A percentile compares a stretch with the other conserved stretches of the same genome.
Evolutionary conservation across 106 monocot genomes (phyloP).

Genomic region (Dioscorea zingiberensis): DNA sequence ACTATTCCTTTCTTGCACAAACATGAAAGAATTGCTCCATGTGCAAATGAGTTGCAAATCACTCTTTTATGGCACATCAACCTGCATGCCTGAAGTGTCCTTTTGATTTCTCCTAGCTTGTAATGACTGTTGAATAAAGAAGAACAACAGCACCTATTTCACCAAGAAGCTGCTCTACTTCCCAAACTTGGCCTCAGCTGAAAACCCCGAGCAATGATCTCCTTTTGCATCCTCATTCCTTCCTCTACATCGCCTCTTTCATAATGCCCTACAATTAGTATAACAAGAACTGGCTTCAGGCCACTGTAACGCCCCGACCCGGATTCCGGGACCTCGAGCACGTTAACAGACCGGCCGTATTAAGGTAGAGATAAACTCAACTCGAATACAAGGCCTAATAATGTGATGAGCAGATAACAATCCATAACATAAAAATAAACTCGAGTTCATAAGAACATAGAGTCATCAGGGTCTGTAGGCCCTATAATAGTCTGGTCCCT

Average conservation of each 20-base stretch:
- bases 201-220: constrained; percentile 38
- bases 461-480: too few species aligned
- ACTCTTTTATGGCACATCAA: constrained; percentile 33
- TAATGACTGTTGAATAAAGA: constrained; percentile 70
- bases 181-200: constrained; percentile 32
- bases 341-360: too few species aligned
- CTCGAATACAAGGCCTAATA: too few species aligned
- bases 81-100: constrained; percentile 42
- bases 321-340: too few species aligned
- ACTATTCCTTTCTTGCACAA: constrained; percentile 47
- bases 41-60: constrained; percentile 38
- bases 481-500: too few species aligned
- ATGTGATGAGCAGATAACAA: too few species aligned
- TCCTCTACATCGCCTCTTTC: constrained; percentile 40
- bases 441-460: too few species aligned
- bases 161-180: constrained; percentile 44
- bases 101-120: constrained; percentile 52
- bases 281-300: constrained; percentile 54
- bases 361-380: too few species aligned
- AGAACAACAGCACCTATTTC: constrained; percentile 45
- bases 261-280: constrained; percentile 50
- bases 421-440: too few species aligned
- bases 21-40: constrained; percentile 47
- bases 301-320: too few species aligned
- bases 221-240: constrained; percentile 42